phyloP scores from a whole-genome alignment of 2,329 filamentous ascomycete species.

The Phaeosphaeria sp. region DNA sequence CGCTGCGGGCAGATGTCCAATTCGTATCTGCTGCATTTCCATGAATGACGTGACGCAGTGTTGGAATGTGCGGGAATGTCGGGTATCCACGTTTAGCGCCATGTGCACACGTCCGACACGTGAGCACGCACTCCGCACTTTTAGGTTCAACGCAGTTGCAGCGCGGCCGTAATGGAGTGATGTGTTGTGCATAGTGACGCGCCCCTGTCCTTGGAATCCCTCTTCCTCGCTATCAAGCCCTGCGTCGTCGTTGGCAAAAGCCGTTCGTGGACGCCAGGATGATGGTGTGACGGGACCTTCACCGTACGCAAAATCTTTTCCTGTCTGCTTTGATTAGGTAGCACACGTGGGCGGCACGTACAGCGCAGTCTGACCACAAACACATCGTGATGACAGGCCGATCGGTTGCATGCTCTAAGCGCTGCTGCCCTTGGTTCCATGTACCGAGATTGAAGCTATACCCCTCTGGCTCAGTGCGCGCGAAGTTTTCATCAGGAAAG shows the following conservation, averaged over 20 bases:
- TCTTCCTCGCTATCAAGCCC: not conserved
- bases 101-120: slow-evolving; percentile 11
- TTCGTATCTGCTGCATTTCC: slow-evolving; percentile 9
- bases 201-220: not conserved
- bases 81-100: slow-evolving; percentile 12
- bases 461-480: not conserved
- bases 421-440: slow-evolving; percentile 1
- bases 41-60: slow-evolving; percentile 32
- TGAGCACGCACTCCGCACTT: slow-evolving; percentile 5
- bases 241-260: not conserved
- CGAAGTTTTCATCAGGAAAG: not conserved
- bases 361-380: not conserved
- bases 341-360: not conserved
- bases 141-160: slow-evolving; percentile 13
- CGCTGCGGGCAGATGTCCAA: slow-evolving; percentile 13
- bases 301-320: not conserved
- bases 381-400: not conserved
- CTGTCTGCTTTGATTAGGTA: not conserved
- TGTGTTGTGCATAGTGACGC: not conserved
- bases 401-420: slow-evolving; percentile 16
- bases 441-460: slow-evolving; percentile 5
- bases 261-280: not conserved
- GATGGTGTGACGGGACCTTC: not conserved
- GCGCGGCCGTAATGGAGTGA: not conserved
- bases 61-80: slow-evolving; percentile 7